Conservation (phyloP, 148 eudicot species). For the Rhododendron ferrugineum region DNA sequence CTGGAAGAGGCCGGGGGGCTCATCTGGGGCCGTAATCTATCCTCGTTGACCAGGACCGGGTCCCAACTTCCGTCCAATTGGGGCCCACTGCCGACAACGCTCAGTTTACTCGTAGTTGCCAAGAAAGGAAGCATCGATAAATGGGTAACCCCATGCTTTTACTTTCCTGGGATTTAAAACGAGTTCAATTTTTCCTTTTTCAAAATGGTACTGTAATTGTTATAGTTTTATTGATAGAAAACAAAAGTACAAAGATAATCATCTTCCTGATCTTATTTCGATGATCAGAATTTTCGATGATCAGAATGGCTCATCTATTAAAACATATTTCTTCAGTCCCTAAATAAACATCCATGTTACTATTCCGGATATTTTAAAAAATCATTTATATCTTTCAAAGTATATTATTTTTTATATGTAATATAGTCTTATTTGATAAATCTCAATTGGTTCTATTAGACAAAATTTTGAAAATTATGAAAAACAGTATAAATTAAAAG, state of each 20-base stretch:
- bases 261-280: too few species aligned
- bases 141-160: not conserved
- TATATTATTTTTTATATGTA: too few species aligned
- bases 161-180: not conserved
- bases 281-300: too few species aligned
- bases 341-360: too few species aligned
- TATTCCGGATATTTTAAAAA: too few species aligned
- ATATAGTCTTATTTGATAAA: too few species aligned
- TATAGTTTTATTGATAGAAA: too few species aligned
- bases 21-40: not conserved
- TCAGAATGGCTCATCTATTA: not conserved
- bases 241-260: not conserved
- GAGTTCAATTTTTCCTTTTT: not conserved
- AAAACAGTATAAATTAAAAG: too few species aligned
- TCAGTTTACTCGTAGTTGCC: not conserved
- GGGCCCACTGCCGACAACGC: not conserved
- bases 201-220: not conserved
- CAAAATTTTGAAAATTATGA: too few species aligned
- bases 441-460: too few species aligned
- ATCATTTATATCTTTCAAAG: too few species aligned
- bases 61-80: not conserved
- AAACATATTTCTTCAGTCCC: too few species aligned
- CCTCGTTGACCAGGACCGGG: not conserved
- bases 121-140: not conserved
- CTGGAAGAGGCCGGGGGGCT: not conserved